phyloP scores from a whole-genome alignment of 352 stramenopile genomes.

The Globisporangium nodosum region DNA sequence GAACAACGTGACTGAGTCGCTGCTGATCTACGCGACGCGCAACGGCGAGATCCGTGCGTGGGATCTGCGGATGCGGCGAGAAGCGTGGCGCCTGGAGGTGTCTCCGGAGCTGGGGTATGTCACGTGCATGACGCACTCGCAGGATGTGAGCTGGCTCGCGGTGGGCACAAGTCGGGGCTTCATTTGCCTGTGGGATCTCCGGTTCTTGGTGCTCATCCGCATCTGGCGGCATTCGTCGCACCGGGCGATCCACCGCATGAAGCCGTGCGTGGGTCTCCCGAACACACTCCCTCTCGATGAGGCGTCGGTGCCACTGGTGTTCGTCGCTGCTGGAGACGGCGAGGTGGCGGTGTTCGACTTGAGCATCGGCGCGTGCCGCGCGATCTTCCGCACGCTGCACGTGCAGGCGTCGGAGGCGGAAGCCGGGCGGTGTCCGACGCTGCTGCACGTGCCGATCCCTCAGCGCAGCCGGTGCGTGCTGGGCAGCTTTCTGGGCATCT shows the following conservation, averaged over 20 bases:
- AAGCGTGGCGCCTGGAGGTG: slow-evolving; percentile 92
- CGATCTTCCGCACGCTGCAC: slow-evolving; percentile 90
- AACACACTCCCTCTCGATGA: slow-evolving; percentile 69
- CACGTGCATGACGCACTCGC: slow-evolving; percentile 92
- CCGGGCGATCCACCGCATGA: slow-evolving; percentile 85
- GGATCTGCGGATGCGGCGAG: slow-evolving; percentile 88
- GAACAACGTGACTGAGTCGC: slow-evolving; percentile 91
- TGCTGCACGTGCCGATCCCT: slow-evolving; percentile 71
- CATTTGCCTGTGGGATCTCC: slow-evolving; percentile 95
- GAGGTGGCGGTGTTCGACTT: slow-evolving; percentile 88
- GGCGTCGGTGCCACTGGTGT: slow-evolving; percentile 87
- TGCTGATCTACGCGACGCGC: slow-evolving; percentile 94
- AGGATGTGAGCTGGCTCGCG: slow-evolving; percentile 94
- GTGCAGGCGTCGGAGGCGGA: slow-evolving; percentile 70
- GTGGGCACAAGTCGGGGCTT: slow-evolving; percentile 93
- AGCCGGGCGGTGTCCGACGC: slow-evolving; percentile 62
- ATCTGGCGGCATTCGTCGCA: slow-evolving; percentile 95
- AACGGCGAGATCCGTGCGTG: slow-evolving; percentile 86
- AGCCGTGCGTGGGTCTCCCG: slow-evolving; percentile 76
- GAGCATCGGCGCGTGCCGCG: slow-evolving; percentile 86
- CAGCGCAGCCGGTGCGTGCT: slow-evolving; percentile 66
- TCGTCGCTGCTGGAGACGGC: slow-evolving; percentile 91
- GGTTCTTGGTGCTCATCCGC: slow-evolving; percentile 93
- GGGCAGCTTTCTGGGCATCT: slow-evolving; percentile 74
- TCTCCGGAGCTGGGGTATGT: slow-evolving; percentile 94